A percentile compares a stretch with the other conserved stretches of the same genome.
Evolutionary conservation across 2,329 filamentous ascomycete species (phyloP).

Genomic region (Hypocreales sp.): DNA sequence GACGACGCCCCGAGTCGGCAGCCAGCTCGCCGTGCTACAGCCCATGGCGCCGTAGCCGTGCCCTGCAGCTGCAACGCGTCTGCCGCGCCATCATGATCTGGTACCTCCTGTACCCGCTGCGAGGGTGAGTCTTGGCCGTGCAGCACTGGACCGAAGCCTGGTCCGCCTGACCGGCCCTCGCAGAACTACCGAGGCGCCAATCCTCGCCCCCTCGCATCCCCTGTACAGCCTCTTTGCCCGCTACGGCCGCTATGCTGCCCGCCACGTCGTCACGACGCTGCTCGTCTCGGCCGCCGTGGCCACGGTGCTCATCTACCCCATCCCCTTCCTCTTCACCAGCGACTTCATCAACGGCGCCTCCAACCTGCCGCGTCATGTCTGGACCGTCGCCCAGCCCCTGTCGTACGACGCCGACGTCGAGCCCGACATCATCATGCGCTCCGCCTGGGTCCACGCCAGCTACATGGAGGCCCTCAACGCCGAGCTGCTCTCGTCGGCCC

Average conservation of each 20-base stretch:
- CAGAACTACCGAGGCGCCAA: slow-evolving; percentile 61
- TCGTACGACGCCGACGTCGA: slow-evolving; percentile 30
- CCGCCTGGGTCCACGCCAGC: slow-evolving; percentile 66
- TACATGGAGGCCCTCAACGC: slow-evolving; percentile 63
- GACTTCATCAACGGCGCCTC: slow-evolving; percentile 57
- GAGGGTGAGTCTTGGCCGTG: slow-evolving; percentile 48
- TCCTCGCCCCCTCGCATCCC: slow-evolving; percentile 47
- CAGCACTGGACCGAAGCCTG: neutral
- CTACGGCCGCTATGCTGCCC: slow-evolving; percentile 55
- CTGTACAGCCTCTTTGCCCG: slow-evolving; percentile 48
- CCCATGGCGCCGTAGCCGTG: no score
- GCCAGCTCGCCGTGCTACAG: no score
- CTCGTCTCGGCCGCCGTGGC: slow-evolving; percentile 59
- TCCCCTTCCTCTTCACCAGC: slow-evolving; percentile 58
- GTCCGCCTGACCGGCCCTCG: neutral
- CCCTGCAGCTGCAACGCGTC: neutral
- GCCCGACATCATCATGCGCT: slow-evolving; percentile 67
- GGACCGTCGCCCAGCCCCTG: slow-evolving; percentile 58
- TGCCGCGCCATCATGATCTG: slow-evolving; percentile 42
- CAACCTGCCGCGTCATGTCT: slow-evolving; percentile 63
- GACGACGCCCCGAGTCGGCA: no score
- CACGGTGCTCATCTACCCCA: slow-evolving; percentile 56
- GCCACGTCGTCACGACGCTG: slow-evolving; percentile 60
- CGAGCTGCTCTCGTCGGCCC: slow-evolving; percentile 47
- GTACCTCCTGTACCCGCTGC: slow-evolving; percentile 62